phyloP scores from a whole-genome alignment of 306 rosid species.

The Hylodesmum podocarpum region DNA sequence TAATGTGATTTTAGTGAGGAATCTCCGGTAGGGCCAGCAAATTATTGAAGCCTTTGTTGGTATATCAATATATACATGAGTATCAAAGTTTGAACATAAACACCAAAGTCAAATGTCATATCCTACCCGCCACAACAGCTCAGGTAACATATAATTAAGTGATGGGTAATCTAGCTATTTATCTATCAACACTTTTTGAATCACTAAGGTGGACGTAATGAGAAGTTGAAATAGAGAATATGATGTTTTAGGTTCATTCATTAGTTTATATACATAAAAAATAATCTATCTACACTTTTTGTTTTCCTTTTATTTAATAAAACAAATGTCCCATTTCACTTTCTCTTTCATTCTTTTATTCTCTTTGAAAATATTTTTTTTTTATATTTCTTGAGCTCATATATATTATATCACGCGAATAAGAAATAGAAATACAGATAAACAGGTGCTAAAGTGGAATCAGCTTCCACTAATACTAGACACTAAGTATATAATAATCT shows the following conservation, averaged over 20 bases:
- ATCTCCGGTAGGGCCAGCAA: background rate
- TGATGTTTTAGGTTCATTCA: too few relatives aligned
- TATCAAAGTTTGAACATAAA: background rate
- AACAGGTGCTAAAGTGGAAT: conserved; percentile 4
- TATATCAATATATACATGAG: background rate
- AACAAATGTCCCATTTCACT: background rate
- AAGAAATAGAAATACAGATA: conserved; percentile 1
- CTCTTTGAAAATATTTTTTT: background rate
- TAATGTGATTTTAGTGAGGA: background rate
- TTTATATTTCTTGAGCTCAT: background rate
- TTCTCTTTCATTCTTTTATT: conserved; percentile 3
- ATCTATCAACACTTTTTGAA: background rate
- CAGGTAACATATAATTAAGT: background rate
- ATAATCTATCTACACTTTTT: background rate
- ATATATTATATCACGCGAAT: background rate
- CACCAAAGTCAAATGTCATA: background rate
- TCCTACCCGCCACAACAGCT: background rate
- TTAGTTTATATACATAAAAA: too few relatives aligned
- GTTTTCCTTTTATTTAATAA: background rate
- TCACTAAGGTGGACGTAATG: too few relatives aligned
- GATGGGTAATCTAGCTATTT: background rate
- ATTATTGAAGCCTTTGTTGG: conserved; percentile 7
- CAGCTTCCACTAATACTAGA: conserved; percentile 15
- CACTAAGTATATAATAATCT: conserved; percentile 23
- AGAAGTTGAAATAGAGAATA: too few relatives aligned